Percentiles rank a stretch among this genome's conserved stretches.
Evolutionary conservation across 208 protist species (phyloP).

Genomic region (Acanthamoeba polyphaga): DNA sequence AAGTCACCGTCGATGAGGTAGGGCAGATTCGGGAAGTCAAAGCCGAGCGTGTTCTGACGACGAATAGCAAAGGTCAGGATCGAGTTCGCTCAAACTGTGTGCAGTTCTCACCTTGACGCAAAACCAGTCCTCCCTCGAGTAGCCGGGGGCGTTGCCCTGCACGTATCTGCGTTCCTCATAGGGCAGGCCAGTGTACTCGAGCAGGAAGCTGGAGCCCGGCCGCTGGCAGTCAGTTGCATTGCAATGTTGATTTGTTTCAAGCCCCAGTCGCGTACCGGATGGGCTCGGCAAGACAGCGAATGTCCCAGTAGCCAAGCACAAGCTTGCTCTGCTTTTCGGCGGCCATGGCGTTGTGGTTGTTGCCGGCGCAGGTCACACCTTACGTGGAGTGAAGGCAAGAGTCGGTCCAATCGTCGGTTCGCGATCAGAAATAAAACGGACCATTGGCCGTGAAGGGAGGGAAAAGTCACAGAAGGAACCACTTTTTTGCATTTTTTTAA

Average conservation of each 20-base stretch:
- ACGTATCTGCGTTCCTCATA: slow-evolving; percentile 57
- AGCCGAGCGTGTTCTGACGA: slow-evolving; percentile 13
- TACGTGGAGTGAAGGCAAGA: too few relatives aligned
- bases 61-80: background rate
- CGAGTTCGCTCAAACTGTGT: too few relatives aligned
- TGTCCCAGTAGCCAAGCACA: slow-evolving; percentile 4
- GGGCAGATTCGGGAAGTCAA: slow-evolving; percentile 61
- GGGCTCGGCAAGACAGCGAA: slow-evolving; percentile 23
- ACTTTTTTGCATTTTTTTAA: too few relatives aligned
- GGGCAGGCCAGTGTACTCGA: slow-evolving; percentile 43
- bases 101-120: background rate
- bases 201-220: background rate
- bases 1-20: slow-evolving; percentile 56
- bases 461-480: too few relatives aligned
- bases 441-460: too few relatives aligned
- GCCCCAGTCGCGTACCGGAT: background rate
- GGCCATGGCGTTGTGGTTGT: background rate
- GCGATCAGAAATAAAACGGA: too few relatives aligned
- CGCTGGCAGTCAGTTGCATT: too few relatives aligned
- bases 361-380: too few relatives aligned
- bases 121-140: slow-evolving; percentile 1
- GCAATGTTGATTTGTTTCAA: background rate
- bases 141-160: slow-evolving; percentile 26
- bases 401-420: too few relatives aligned
- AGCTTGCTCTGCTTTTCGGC: background rate